Percentiles rank a stretch among this genome's conserved stretches.
phyloP scores from a whole-genome alignment of 352 stramenopile genomes.

The Pythium vanterpoolii region DNA sequence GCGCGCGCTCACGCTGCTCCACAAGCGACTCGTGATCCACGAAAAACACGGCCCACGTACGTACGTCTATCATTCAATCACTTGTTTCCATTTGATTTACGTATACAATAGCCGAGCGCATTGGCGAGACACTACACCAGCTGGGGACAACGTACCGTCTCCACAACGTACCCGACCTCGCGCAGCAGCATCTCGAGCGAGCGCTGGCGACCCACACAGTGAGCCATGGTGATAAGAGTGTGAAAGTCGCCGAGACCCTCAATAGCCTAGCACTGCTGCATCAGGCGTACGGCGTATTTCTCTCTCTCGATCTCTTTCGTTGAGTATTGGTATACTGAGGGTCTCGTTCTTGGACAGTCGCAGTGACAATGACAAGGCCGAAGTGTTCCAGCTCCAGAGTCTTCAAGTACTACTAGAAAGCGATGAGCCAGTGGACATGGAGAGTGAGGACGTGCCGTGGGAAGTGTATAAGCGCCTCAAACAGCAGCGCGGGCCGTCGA shows the following conservation, averaged over 20 bases:
- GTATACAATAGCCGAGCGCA: conserved; percentile 26
- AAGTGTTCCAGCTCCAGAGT: conserved; percentile 54
- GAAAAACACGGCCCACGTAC: conserved; percentile 71
- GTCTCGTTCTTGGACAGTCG: conserved; percentile 3
- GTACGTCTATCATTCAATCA: background rate
- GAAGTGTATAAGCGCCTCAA: conserved; percentile 78
- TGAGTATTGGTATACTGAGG: background rate
- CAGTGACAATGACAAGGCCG: conserved; percentile 32
- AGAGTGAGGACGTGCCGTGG: conserved; percentile 75
- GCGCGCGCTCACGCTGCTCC: conserved; percentile 62
- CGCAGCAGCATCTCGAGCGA: conserved; percentile 56
- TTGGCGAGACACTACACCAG: conserved; percentile 60
- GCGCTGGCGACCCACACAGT: conserved; percentile 42
- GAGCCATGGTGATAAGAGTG: conserved; percentile 50
- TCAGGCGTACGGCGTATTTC: conserved; percentile 35
- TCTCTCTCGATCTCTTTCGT: background rate
- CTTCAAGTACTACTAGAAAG: conserved; percentile 49
- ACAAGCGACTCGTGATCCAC: conserved; percentile 79
- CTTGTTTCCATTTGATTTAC: background rate
- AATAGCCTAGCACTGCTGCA: conserved; percentile 67
- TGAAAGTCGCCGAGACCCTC: conserved; percentile 75
- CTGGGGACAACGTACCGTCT: conserved; percentile 71
- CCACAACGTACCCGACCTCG: conserved; percentile 42
- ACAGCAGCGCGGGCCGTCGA: conserved; percentile 58
- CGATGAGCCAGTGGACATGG: conserved; percentile 59